These are phyloP conservation scores for Royoungia palumana DNA, from an alignment of 768 basidiomycete species.

Conservation along the genomic window DNA sequence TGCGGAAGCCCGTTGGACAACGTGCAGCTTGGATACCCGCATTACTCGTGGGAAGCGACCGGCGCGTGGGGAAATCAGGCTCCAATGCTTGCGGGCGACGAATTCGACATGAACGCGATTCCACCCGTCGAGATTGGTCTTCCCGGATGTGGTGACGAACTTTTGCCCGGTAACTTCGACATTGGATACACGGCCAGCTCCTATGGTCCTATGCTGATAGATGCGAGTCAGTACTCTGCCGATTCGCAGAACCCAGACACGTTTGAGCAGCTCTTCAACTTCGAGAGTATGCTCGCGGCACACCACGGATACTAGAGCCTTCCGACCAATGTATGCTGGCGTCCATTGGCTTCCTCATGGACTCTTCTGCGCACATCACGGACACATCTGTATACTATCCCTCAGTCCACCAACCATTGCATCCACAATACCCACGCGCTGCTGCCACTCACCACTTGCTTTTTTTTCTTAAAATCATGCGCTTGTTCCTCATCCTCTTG, in stretches of 20 bases:
- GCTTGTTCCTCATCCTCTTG: slow-evolving; percentile 19
- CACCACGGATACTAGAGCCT: slow-evolving; percentile 31
- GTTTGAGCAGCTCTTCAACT: slow-evolving; percentile 37
- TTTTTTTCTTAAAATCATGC: slow-evolving; percentile 15
- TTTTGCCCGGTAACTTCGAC: slow-evolving; percentile 14
- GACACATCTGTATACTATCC: slow-evolving; percentile 32
- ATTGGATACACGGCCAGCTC: slow-evolving; percentile 22
- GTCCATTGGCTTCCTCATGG: slow-evolving; percentile 31
- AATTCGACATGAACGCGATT: slow-evolving; percentile 65
- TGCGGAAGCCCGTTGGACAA: slow-evolving; percentile 23
- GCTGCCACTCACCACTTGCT: slow-evolving; percentile 26
- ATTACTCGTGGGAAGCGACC: slow-evolving; percentile 32
- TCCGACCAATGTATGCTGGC: slow-evolving; percentile 36
- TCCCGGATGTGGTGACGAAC: slow-evolving; percentile 41
- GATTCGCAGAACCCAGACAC: slow-evolving; percentile 32
- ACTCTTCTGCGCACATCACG: slow-evolving; percentile 23
- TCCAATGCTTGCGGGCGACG: slow-evolving; percentile 49
- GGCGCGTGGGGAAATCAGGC: slow-evolving; percentile 34
- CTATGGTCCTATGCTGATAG: slow-evolving; percentile 28
- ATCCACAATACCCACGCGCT: slow-evolving; percentile 30
- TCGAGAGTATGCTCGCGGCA: slow-evolving; percentile 34
- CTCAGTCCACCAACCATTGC: slow-evolving; percentile 19
- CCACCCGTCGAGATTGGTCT: slow-evolving; percentile 61
- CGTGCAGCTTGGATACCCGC: slow-evolving; percentile 28
- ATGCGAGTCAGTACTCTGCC: slow-evolving; percentile 30